Percentiles rank a stretch among this genome's conserved stretches.
phyloP scores from a whole-genome alignment of 208 protist species.

The Leishmania amazonensis region DNA sequence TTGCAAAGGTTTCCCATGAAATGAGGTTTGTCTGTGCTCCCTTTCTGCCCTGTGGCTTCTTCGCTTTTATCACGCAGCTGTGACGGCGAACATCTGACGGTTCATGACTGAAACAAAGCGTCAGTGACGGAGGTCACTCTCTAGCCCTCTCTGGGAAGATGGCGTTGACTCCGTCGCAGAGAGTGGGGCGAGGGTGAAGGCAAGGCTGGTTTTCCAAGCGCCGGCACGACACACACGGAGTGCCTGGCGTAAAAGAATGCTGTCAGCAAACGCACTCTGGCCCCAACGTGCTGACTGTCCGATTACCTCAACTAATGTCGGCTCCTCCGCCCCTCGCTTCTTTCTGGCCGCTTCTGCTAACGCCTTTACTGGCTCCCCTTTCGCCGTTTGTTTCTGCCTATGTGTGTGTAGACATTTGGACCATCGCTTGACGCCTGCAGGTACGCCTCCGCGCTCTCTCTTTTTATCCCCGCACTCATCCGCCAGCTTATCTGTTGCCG shows the following conservation, averaged over 20 bases:
- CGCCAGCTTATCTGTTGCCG: neutral
- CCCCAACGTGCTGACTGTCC: neutral
- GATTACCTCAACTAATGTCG: neutral
- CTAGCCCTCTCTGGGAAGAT: neutral
- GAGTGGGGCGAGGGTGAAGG: neutral
- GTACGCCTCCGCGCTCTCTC: neutral
- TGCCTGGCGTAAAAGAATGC: neutral
- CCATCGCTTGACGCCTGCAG: neutral
- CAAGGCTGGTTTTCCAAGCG: no score
- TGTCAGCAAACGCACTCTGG: no score
- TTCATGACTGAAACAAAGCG: neutral
- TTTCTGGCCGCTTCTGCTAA: neutral
- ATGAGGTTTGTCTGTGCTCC: neutral
- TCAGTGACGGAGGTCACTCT: neutral
- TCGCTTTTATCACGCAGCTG: neutral
- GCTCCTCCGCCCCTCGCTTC: neutral
- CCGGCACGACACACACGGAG: neutral
- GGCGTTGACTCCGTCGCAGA: neutral
- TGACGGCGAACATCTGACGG: neutral
- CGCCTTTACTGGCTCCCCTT: neutral
- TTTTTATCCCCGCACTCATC: neutral
- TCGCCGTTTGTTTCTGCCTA: neutral
- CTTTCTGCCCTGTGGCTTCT: no score
- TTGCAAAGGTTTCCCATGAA: neutral
- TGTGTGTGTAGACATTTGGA: neutral